Evolutionary conservation across 768 basidiomycete species (phyloP).

Genomic region (Galerina marginata): DNA sequence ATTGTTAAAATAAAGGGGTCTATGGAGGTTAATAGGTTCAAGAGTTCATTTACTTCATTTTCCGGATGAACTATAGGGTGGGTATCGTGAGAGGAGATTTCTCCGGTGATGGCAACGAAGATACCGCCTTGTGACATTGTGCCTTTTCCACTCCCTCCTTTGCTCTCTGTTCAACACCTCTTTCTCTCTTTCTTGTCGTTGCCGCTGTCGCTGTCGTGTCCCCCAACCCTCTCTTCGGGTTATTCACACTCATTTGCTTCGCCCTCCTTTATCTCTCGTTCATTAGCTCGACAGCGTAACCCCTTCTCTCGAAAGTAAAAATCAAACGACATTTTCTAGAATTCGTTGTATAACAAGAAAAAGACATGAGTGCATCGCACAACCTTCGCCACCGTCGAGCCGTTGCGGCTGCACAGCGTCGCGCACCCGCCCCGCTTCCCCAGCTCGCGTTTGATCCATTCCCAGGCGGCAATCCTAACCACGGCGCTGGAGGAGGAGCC

Average conservation of each 20-base stretch:
- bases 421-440: constrained; percentile 6
- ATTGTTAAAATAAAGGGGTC: too few relatives aligned
- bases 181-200: background rate
- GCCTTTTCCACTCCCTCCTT: constrained; percentile 3
- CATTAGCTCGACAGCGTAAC: background rate
- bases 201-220: constrained; percentile 4
- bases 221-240: constrained; percentile 6
- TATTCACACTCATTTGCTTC: constrained; percentile 15
- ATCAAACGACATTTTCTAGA: background rate
- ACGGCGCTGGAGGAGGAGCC: too few relatives aligned
- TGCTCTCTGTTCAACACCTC: background rate
- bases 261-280: background rate
- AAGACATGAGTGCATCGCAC: constrained; percentile 2
- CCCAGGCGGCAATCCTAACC: background rate
- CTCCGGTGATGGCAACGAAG: constrained; percentile 6
- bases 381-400: constrained; percentile 21
- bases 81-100: background rate
- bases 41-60: too few relatives aligned
- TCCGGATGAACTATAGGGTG: background rate
- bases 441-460: constrained; percentile 19
- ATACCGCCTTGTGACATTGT: constrained; percentile 5
- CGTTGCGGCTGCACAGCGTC: constrained; percentile 18
- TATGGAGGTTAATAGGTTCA: too few relatives aligned
- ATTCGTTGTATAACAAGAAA: constrained; percentile 4
- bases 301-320: background rate